Conservation (phyloP, 805 yeast species). For the Candida succiphila region DNA sequence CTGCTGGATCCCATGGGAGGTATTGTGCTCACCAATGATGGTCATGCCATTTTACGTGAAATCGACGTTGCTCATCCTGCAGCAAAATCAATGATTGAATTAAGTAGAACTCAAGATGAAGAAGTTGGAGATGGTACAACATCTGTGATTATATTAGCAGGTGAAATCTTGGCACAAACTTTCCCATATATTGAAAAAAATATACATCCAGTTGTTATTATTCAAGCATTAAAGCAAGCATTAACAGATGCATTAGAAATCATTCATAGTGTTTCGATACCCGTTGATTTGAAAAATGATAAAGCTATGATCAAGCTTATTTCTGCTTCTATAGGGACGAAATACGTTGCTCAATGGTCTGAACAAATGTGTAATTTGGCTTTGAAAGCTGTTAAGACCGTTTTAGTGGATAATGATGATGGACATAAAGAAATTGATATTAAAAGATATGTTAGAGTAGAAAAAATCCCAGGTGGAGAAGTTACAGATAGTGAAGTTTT, state of each 20-base stretch:
- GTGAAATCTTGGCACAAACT: slow-evolving; percentile 92
- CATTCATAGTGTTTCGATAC: slow-evolving; percentile 71
- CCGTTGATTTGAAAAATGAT: slow-evolving; percentile 79
- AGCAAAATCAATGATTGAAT: slow-evolving; percentile 96
- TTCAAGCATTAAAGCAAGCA: slow-evolving; percentile 89
- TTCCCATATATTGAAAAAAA: slow-evolving; percentile 91
- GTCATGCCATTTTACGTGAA: slow-evolving; percentile 95
- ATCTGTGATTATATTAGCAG: slow-evolving; percentile 92
- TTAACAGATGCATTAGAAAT: slow-evolving; percentile 83
- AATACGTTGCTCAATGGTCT: slow-evolving; percentile 87
- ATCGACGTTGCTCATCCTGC: slow-evolving; percentile 98
- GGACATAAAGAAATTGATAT: slow-evolving; percentile 82
- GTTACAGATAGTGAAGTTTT: slow-evolving; percentile 81
- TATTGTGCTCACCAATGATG: slow-evolving; percentile 93
- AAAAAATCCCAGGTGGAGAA: slow-evolving; percentile 97
- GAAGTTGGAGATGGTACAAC: slow-evolving; percentile 99
- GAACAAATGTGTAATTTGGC: slow-evolving; percentile 85
- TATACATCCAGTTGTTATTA: slow-evolving; percentile 94
- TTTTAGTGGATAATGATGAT: slow-evolving; percentile 48
- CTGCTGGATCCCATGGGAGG: slow-evolving; percentile 95
- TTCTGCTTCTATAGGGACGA: slow-evolving; percentile 90
- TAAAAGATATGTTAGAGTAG: slow-evolving; percentile 87
- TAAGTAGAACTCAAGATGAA: slow-evolving; percentile 95
- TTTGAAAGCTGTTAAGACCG: slow-evolving; percentile 79
- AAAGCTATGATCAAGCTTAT: slow-evolving; percentile 80